Evolutionary conservation across 768 basidiomycete genomes (phyloP), one percentile per base, ranked within the genome.

Genomic region (Trametes cubensis): DNA sequence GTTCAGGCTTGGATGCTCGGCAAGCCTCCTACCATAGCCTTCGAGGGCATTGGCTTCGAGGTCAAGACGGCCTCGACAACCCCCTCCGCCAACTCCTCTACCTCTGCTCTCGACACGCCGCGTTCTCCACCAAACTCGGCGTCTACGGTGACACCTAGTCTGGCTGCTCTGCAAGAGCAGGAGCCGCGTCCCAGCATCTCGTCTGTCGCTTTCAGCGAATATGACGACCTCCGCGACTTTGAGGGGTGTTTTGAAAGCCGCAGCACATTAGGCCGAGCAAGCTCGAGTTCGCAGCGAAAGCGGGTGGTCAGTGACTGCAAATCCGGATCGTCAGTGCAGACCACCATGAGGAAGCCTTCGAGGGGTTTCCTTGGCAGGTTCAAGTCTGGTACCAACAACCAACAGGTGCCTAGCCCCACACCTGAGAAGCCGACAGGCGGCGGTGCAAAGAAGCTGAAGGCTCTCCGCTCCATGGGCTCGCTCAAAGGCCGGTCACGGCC

Each of bases 1-100:
- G 80, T 98, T 47, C 94, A 97, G 70, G 91, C 92, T 0, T 98
- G 95, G 92, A 92, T 93, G 88, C 84, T 99, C 30, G 97, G 96
- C 65, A 98, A 98, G 70, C 92, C 94, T 18, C 95, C 95, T 11
- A 87, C 88, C 1, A 80, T 94, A 44, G 81, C 89, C 1, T 94
- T 87, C 69, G 84, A 92, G 68, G 94, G 92, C 30, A 95, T 97
- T 69, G 94, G 91, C 20, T 94, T 90, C 70, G 85, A 85, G 45
- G 84, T 83, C 20, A 72, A 74, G 18, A 46, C 52, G 0, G 45
- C 61, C 3, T 28, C 34, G 5, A 28, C 42, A 8, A 57, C 58
- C 5, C 62, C 67, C 8, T 61, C 61, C 4, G 60, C 64, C 2
- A 59, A 60, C 8, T 64, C 63, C 23, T 64, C 63, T 1, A 56